phyloP scores from a whole-genome alignment of 257 asterid genomes.

The Solanum piurae region DNA sequence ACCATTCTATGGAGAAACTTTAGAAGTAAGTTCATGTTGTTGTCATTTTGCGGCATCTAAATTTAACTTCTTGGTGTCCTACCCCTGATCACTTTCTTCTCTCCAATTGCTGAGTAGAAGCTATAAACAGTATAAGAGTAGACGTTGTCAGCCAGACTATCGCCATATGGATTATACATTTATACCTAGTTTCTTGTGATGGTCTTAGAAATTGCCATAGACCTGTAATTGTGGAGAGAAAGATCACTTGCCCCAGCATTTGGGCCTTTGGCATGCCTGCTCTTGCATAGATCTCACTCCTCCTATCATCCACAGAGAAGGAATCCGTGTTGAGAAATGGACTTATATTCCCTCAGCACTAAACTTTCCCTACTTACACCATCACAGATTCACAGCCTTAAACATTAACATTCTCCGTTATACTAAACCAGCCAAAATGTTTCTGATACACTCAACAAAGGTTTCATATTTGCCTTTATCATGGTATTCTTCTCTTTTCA shows the following conservation, averaged over 20 bases:
- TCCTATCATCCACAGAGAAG: not conserved
- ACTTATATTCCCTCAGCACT: not conserved
- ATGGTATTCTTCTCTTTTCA: not conserved
- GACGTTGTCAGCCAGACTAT: not conserved
- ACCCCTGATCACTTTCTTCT: not conserved
- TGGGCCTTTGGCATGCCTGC: not conserved
- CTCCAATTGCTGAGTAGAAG: not conserved
- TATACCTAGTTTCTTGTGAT: not conserved
- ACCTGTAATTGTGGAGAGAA: not conserved
- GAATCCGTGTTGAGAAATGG: not conserved
- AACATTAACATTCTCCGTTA: not conserved
- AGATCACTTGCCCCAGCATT: not conserved
- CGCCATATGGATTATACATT: not conserved
- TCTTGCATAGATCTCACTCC: not conserved
- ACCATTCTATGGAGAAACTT: slow-evolving; percentile 83
- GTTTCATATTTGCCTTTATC: slow-evolving; percentile 1
- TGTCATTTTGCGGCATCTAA: not conserved
- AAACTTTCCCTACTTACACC: not conserved
- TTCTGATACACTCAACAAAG: not conserved
- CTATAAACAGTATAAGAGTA: not conserved
- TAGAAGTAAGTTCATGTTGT: slow-evolving; percentile 55
- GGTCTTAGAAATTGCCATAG: not conserved
- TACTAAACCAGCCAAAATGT: not conserved
- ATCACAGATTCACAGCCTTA: not conserved
- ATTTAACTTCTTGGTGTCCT: not conserved